Conservation (phyloP, 345 rosid species). For the Angophora floribunda region DNA sequence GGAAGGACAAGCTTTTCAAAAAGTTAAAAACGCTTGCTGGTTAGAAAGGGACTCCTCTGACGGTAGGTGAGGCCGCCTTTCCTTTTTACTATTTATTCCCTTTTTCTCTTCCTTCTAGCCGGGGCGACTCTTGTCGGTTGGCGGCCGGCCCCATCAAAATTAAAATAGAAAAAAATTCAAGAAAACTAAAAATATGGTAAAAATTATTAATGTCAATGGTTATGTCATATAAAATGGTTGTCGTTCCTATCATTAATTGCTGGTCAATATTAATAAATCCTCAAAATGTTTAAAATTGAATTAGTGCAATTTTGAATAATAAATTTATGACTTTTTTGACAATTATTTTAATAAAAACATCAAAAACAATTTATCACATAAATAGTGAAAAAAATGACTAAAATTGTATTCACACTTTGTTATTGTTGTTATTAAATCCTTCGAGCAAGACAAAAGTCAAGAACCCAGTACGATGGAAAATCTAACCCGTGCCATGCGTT, state of each 20-base stretch:
- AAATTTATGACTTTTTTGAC: too few species aligned
- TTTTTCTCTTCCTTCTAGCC: too few species aligned
- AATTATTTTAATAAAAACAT: background rate
- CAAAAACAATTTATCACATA: background rate
- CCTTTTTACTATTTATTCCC: too few species aligned
- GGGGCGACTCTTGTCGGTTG: background rate
- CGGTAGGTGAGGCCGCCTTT: background rate
- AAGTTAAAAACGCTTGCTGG: background rate
- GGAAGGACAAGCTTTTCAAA: background rate
- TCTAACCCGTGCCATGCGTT: background rate
- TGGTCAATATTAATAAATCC: background rate
- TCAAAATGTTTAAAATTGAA: too few species aligned
- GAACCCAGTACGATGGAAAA: background rate
- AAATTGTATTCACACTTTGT: background rate
- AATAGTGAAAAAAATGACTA: background rate
- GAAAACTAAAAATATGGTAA: too few species aligned
- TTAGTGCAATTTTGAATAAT: too few species aligned
- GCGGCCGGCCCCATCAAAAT: background rate
- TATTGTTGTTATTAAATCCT: background rate
- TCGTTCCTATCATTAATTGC: rapidly evolving
- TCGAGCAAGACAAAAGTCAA: background rate
- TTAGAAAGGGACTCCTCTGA: background rate
- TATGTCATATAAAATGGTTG: too few species aligned
- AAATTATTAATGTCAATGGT: too few species aligned
- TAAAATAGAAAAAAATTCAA: too few species aligned